phyloP scores from a whole-genome alignment of 768 basidiomycete species.

The Cystofilobasidium macerans region DNA sequence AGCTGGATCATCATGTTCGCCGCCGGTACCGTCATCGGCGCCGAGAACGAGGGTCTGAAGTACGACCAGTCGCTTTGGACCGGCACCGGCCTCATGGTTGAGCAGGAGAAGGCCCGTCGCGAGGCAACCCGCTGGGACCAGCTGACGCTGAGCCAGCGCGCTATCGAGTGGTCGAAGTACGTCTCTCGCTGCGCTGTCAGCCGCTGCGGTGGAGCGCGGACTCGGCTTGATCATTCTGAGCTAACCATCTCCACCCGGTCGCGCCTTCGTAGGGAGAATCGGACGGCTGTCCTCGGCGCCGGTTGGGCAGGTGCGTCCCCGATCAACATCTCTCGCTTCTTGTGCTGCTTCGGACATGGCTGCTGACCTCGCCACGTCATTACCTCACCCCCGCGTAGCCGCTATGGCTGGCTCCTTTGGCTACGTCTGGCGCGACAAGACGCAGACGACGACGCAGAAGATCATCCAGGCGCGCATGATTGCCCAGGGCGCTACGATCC shows the following conservation, averaged over 20 bases:
- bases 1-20: slow-evolving; percentile 16
- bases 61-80: slow-evolving; percentile 20
- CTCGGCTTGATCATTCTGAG: neutral
- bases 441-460: slow-evolving; percentile 13
- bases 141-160: neutral
- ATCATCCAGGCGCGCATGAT: slow-evolving; percentile 21
- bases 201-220: too few relatives aligned
- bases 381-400: neutral
- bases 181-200: neutral
- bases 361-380: neutral
- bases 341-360: neutral
- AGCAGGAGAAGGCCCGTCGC: neutral
- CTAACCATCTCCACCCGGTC: neutral
- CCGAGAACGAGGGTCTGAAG: slow-evolving; percentile 8
- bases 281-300: slow-evolving; percentile 1
- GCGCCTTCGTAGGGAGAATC: slow-evolving; percentile 1
- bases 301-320: slow-evolving; percentile 19
- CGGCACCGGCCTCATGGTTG: neutral
- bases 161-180: slow-evolving; percentile 7
- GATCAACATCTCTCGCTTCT: neutral
- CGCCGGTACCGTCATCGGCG: slow-evolving; percentile 10
- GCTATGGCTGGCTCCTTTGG: slow-evolving; percentile 8
- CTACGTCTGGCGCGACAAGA: slow-evolving; percentile 7
- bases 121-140: neutral
- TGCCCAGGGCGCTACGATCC: slow-evolving; percentile 12